Evolutionary conservation across 1,139 yeast species (phyloP).

Genomic region (Eremothecium sinecaudum): DNA sequence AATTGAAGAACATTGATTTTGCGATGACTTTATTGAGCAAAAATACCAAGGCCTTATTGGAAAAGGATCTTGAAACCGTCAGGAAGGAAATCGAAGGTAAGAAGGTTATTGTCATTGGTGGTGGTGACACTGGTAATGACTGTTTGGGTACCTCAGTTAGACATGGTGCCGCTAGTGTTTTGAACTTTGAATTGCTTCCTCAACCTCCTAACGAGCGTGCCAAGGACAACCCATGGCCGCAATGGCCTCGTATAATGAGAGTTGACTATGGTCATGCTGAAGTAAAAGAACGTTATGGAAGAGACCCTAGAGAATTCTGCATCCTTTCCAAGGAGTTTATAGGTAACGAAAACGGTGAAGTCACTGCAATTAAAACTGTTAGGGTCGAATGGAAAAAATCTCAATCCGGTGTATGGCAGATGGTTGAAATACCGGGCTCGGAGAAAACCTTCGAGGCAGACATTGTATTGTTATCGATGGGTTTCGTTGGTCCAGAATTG

Average conservation of each 20-base stretch:
- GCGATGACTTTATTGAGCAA: constrained; percentile 89
- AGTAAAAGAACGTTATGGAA: constrained; percentile 88
- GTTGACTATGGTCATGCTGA: constrained; percentile 97
- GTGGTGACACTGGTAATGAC: constrained; percentile 99
- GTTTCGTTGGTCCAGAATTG: constrained; percentile 87
- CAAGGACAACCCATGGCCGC: constrained; percentile 99
- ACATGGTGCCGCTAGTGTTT: constrained; percentile 94
- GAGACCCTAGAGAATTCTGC: constrained; percentile 95
- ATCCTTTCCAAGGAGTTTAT: constrained; percentile 91
- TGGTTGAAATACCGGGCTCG: constrained; percentile 93
- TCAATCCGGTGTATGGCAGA: constrained; percentile 96
- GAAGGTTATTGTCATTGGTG: constrained; percentile 93
- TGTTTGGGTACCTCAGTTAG: constrained; percentile 96
- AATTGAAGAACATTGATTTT: constrained; percentile 76
- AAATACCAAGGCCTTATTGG: constrained; percentile 85
- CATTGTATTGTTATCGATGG: constrained; percentile 89
- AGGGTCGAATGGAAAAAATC: constrained; percentile 98
- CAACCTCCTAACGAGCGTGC: constrained; percentile 81
- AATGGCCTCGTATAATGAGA: constrained; percentile 97
- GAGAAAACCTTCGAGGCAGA: constrained; percentile 95
- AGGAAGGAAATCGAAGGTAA: constrained; percentile 68
- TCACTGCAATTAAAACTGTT: constrained; percentile 86
- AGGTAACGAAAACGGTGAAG: constrained; percentile 90
- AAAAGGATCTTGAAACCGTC: constrained; percentile 69
- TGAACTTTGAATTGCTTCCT: constrained; percentile 90